phyloP scores from a whole-genome alignment of 169 alveolate genomes.

The Plasmodium gonderi region DNA sequence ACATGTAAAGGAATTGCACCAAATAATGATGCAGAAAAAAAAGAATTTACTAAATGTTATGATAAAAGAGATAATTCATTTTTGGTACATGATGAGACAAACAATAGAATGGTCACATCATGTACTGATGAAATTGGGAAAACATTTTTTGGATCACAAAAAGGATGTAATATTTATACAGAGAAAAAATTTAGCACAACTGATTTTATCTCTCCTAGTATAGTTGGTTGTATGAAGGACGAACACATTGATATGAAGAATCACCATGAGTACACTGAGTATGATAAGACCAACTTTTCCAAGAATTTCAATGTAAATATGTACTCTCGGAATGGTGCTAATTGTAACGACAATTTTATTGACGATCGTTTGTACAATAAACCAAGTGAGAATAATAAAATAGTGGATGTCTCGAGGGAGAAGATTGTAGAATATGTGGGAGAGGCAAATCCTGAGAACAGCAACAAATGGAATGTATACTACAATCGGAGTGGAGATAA shows the following conservation, averaged over 20 bases:
- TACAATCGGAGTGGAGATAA: too few relatives aligned
- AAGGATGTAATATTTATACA: background rate
- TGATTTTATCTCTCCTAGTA: background rate
- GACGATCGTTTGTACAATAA: background rate
- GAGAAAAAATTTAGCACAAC: background rate
- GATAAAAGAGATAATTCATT: background rate
- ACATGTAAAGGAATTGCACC: background rate
- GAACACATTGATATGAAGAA: background rate
- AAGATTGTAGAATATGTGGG: background rate
- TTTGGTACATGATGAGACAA: background rate
- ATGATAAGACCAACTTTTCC: background rate
- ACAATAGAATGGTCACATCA: background rate
- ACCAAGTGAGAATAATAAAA: background rate
- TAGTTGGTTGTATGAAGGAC: background rate
- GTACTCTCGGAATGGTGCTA: background rate
- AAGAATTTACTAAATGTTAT: background rate
- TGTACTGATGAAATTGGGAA: background rate
- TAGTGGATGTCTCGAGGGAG: background rate
- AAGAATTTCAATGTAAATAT: background rate
- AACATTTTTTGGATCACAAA: background rate
- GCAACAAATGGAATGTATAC: background rate
- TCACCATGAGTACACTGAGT: background rate
- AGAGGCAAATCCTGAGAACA: background rate
- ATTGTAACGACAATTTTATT: too few relatives aligned
- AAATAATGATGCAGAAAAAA: background rate